These are phyloP conservation scores for Xylona heveae DNA, from an alignment of 495 filamentous ascomycete genomes.

Conservation along the genomic window DNA sequence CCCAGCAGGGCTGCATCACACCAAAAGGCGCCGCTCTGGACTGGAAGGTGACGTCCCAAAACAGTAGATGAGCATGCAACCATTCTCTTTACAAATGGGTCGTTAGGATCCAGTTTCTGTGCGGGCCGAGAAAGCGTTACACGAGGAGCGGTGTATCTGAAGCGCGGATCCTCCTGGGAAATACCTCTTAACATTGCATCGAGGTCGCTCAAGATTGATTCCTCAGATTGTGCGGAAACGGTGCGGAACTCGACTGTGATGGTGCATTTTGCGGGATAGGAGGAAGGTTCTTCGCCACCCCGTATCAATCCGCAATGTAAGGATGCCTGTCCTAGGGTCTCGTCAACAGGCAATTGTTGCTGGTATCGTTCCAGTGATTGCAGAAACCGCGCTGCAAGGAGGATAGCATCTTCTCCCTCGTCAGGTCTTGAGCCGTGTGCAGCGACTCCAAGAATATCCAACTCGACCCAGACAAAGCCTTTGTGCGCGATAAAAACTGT, in stretches of 20 bases:
- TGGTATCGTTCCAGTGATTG: slow-evolving; percentile 19
- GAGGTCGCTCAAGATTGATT: slow-evolving; percentile 15
- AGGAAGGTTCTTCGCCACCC: slow-evolving; percentile 25
- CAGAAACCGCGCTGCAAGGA: slow-evolving; percentile 22
- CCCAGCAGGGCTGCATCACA: slow-evolving; percentile 22
- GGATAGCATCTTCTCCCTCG: slow-evolving; percentile 21
- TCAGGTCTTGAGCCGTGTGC: slow-evolving; percentile 23
- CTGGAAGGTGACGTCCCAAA: too few relatives aligned
- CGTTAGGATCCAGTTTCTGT: slow-evolving; percentile 6
- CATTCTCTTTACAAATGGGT: slow-evolving; percentile 16
- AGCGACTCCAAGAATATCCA: slow-evolving; percentile 22
- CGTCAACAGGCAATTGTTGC: slow-evolving; percentile 12
- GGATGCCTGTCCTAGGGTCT: slow-evolving; percentile 16
- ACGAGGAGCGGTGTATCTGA: slow-evolving; percentile 7
- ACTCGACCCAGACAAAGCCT: slow-evolving; percentile 25
- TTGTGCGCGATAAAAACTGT: slow-evolving; percentile 21
- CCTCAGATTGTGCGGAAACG: slow-evolving; percentile 16
- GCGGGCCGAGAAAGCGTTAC: slow-evolving; percentile 7
- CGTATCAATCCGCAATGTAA: slow-evolving; percentile 25
- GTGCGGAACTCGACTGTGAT: slow-evolving; percentile 24
- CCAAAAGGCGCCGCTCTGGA: slow-evolving; percentile 19
- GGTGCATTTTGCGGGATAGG: slow-evolving; percentile 22
- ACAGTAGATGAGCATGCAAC: too few relatives aligned
- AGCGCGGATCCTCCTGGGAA: slow-evolving; percentile 7
- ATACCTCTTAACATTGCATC: slow-evolving; percentile 7